Evolutionary conservation across 2,329 filamentous ascomycete genomes (phyloP), one percentile per base, ranked within the genome.

Genomic region (Huntiella decipiens): DNA sequence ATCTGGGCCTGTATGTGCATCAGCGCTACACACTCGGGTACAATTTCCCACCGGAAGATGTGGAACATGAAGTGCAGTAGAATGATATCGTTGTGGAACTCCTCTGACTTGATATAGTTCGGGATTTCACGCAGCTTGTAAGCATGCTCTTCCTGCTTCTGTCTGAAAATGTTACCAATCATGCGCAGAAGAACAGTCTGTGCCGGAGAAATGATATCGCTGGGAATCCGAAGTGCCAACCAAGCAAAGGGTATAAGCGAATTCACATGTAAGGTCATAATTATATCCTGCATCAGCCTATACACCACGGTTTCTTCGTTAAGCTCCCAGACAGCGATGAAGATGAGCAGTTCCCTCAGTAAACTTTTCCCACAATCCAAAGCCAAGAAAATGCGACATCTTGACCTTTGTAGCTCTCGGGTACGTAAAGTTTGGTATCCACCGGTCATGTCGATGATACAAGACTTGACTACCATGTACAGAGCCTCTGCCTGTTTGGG

Each of bases 381-480:
- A 0, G 86, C 86, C 37, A 96, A 67, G 43, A 96, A 74, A 56
- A 95, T 82, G 56, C 92, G 82, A 56, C 87, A 95, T 16, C 88
- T 71, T 1, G 88, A 84, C 51, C 86, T 84, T 60, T 95, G 86
- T 62, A 94, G 77, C 56, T 88, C 93, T 52, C 81, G 79, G 17
- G 44, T 47, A 19, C 45, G 10, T 5, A 37, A 5, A 8, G 48
- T 47, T 6, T 39, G 40, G 16, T 45, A 46, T 12, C 22, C 38
- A 50, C 82, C 82, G 49, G 74, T 69, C n/a, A 76, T 77, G 55
- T 92, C 83, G 16, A 94, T 76, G 45, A 96, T 92, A 51, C 87
- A 92, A 11, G 84, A 87, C 66, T 95, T 94, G 55, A 96, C 80
- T 50, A 95, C 92, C 87, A 95, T 94, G 46, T 93, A 88, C 45